Evolutionary conservation across 2,329 filamentous ascomycete genomes (phyloP).

Genomic region (Aureobasidium uvarum): DNA sequence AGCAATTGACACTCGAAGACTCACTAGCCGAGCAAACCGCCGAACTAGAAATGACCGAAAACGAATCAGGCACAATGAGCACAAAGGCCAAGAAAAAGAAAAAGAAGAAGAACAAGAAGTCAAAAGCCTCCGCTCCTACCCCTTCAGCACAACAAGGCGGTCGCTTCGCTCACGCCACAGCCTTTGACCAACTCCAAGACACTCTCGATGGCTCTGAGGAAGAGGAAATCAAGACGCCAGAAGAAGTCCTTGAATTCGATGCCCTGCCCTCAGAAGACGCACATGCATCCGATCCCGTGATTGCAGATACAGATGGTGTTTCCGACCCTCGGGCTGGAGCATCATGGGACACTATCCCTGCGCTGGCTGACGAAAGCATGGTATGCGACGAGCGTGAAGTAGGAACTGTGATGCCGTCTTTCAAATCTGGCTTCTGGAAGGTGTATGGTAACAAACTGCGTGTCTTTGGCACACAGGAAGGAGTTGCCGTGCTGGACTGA

Average conservation of each 20-base stretch:
- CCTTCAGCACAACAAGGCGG: slow-evolving; percentile 20
- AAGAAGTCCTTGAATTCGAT: slow-evolving; percentile 26
- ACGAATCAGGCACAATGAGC: slow-evolving; percentile 3
- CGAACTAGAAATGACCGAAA: not conserved
- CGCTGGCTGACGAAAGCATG: not conserved
- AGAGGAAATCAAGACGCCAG: slow-evolving; percentile 7
- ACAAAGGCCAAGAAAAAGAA: slow-evolving; percentile 31
- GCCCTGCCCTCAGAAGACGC: slow-evolving; percentile 21
- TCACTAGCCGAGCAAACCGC: not conserved
- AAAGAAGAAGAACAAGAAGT: slow-evolving; percentile 26
- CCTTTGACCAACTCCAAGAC: slow-evolving; percentile 35
- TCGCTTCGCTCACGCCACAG: slow-evolving; percentile 36
- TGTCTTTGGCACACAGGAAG: slow-evolving; percentile 60
- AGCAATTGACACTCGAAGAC: not conserved
- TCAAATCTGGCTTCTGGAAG: slow-evolving; percentile 55
- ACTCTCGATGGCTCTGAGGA: slow-evolving; percentile 29
- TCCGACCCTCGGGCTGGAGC: not conserved
- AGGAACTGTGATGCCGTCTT: slow-evolving; percentile 48
- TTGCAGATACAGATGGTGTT: slow-evolving; percentile 24
- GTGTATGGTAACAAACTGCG: slow-evolving; percentile 59
- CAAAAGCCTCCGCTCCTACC: slow-evolving; percentile 1
- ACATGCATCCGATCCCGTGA: slow-evolving; percentile 17
- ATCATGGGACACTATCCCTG: slow-evolving; percentile 3
- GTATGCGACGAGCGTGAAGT: not conserved
- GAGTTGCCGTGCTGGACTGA: slow-evolving; percentile 33